Percentiles rank a stretch among this genome's conserved stretches.
Conservation (phyloP, 352 stramenopile species). For the Salisapilia sapeloensis region DNA sequence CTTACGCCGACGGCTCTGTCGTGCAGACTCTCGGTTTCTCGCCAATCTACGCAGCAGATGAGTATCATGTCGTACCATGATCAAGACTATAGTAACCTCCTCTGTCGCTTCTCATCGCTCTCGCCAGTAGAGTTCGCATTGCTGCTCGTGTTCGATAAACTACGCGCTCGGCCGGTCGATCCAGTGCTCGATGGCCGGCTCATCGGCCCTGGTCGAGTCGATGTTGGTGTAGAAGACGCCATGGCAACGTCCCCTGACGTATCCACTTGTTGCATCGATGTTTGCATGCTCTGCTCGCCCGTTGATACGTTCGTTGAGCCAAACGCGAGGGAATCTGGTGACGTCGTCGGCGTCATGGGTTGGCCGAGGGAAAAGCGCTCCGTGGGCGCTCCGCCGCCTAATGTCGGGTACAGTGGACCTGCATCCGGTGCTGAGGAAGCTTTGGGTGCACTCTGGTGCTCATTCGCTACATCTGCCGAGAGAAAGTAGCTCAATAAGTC, state of each 20-base stretch:
- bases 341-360: conserved; percentile 3
- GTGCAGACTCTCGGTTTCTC: conserved; percentile 76
- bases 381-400: conserved; percentile 1
- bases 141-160: neutral
- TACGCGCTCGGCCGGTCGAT: no score
- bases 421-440: conserved; percentile 6
- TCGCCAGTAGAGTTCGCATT: neutral
- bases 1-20: conserved; percentile 77
- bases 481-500: conserved; percentile 80
- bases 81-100: neutral
- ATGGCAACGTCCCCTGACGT: no score
- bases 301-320: conserved; percentile 5
- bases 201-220: no score
- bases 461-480: conserved; percentile 43
- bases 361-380: conserved; percentile 8
- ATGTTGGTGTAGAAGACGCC: no score
- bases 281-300: no score
- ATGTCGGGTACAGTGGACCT: conserved; percentile 1
- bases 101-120: conserved; percentile 2
- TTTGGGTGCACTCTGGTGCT: conserved; percentile 23
- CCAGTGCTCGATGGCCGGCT: no score
- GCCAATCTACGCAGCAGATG: conserved; percentile 32
- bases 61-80: no score
- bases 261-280: no score
- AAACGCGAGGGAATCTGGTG: conserved; percentile 15